Conservation (phyloP, 108 stramenopile genomes). For the Stephanodiscus triporus region DNA sequence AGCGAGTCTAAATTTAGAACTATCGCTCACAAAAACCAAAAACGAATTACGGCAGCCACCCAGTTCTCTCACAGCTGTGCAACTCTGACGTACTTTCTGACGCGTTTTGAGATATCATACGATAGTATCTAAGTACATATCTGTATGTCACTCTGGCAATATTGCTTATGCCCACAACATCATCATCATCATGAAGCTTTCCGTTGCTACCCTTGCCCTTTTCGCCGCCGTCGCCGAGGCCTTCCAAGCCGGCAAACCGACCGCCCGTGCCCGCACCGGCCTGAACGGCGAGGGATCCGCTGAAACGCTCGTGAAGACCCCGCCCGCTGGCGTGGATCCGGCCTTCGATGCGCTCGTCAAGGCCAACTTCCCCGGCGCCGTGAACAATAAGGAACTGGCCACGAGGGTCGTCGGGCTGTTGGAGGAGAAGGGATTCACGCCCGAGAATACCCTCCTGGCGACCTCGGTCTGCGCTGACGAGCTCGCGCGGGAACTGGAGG, state of each 20-base stretch:
- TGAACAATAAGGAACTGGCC: slow-evolving; percentile 16
- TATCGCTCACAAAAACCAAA: too few species aligned
- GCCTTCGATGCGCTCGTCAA: slow-evolving; percentile 15
- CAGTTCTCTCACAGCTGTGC: too few species aligned
- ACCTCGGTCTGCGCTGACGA: slow-evolving; percentile 57
- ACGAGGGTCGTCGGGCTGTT: slow-evolving; percentile 9
- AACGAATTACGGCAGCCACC: too few species aligned
- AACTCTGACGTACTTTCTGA: too few species aligned
- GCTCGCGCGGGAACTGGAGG: slow-evolving; percentile 47
- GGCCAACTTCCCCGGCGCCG: slow-evolving; percentile 15
- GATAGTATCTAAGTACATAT: too few species aligned
- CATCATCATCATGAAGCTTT: slow-evolving; percentile 7
- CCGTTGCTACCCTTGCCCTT: not conserved
- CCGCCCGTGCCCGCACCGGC: not conserved
- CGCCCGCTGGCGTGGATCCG: not conserved
- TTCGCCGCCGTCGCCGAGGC: slow-evolving; percentile 3
- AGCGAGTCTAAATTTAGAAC: too few species aligned
- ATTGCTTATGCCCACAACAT: not conserved
- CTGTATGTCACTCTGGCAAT: too few species aligned
- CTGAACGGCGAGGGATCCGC: too few species aligned
- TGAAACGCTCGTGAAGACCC: not conserved
- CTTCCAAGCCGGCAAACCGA: not conserved
- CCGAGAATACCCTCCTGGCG: slow-evolving; percentile 19
- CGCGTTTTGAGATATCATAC: too few species aligned
- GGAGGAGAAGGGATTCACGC: slow-evolving; percentile 14